Base-by-base conservation (phyloP, 225 moss, liverwort and hornwort species). In the Polytrichum formosum region DNA sequence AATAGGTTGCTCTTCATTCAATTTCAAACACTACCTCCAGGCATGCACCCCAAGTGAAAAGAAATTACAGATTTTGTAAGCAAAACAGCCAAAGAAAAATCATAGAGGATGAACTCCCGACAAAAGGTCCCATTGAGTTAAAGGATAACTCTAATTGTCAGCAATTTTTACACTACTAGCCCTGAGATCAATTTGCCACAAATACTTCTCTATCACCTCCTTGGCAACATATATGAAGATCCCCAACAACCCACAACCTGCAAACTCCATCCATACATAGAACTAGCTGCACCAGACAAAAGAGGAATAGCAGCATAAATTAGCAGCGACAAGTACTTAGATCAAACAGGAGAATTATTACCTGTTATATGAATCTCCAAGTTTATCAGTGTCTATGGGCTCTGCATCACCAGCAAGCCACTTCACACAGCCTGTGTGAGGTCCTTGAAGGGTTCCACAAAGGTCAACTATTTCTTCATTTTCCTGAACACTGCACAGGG, bases 401-500 rank as follows among this genome's bases (percentile, higher is more conserved):
- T 76, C 46, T 26, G 76, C 65, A 9, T 62, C 53, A 37, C 68
- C 56, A 30, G 78, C 67, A 55, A 94, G 83, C 84, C 87, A 94
- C 70, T 88, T 78, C 23, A 91, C 83, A 85, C 90, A 91, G 28
- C 98, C 98, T 53, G 98, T 94, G 53, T 80, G 77, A 23, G 75
- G 64, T 66, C 81, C 91, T 69, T 72, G 59, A 27, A 98, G 88
- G 67, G 92, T 78, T 71, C 94, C 92, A 54, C 87, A 87, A 13
- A 98, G 85, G 65, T 94, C 88, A 76, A 98, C 84, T 68, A 92
- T 88, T 70, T 91, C 86, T 83, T 92, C 92, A 18, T 92, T 88
- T 79, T 94, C 94, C 91, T 98, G 92, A 83, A 92, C 80, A 87
- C 98, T 98, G 91, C 74, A 26, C 26, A 25, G 22, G 54, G 18